Evolutionary conservation across 805 yeast genomes (phyloP).

Genomic region (Spathaspora passalidarum): DNA sequence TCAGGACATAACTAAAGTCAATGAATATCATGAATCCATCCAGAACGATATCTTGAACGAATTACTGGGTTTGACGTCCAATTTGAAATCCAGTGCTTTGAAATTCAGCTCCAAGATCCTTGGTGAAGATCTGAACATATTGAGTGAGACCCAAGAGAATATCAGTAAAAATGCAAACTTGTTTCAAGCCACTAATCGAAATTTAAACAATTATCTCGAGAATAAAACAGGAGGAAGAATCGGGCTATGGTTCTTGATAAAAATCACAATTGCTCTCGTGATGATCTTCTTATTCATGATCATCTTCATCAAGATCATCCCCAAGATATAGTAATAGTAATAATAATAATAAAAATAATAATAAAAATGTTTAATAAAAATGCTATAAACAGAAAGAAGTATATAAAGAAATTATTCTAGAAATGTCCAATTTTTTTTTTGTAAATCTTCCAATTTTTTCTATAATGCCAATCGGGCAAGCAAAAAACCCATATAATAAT

Average conservation of each 20-base stretch:
- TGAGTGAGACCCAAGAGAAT: conserved; percentile 33
- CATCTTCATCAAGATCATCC: conserved; percentile 32
- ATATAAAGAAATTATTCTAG: not conserved
- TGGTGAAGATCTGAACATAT: conserved; percentile 30
- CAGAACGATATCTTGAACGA: conserved; percentile 52
- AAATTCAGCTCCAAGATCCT: conserved; percentile 33
- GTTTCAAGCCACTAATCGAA: conserved; percentile 30
- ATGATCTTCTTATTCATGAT: conserved; percentile 29
- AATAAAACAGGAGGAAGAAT: conserved; percentile 42
- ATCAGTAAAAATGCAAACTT: conserved; percentile 28
- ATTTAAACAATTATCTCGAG: conserved; percentile 34
- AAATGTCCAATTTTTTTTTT: not conserved
- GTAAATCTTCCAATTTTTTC: not conserved
- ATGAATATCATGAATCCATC: conserved; percentile 38
- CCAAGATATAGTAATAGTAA: conserved; percentile 23
- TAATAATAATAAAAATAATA: not conserved
- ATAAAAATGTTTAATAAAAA: not conserved
- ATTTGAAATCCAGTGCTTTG: conserved; percentile 47
- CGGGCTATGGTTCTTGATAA: conserved; percentile 35
- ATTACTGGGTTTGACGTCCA: conserved; percentile 44
- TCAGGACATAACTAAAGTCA: conserved; percentile 10
- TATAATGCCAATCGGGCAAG: not conserved
- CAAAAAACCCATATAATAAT: not conserved
- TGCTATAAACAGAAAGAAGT: conserved; percentile 2
- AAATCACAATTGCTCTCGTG: conserved; percentile 24